Conservation (phyloP, 2,329 filamentous ascomycete species). For the Calycina herbarum region DNA sequence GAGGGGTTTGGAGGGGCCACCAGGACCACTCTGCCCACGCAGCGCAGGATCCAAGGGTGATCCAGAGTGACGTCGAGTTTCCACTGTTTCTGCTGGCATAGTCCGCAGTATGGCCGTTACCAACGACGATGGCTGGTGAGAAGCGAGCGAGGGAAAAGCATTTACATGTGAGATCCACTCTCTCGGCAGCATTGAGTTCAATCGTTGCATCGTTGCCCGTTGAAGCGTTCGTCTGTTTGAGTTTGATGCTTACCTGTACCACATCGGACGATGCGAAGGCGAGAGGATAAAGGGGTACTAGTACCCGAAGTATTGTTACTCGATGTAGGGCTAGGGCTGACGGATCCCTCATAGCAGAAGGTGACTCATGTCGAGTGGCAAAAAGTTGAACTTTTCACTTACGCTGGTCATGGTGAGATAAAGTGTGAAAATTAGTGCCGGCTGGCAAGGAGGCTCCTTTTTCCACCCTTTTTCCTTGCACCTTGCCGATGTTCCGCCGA, state of each 20-base stretch:
- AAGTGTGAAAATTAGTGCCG: neutral
- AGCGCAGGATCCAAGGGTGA: neutral
- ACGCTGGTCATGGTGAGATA: neutral
- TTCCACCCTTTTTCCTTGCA: neutral
- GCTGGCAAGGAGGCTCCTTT: neutral
- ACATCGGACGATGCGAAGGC: no score
- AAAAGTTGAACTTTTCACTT: neutral
- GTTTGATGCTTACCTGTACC: neutral
- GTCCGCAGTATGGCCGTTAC: constrained; percentile 24
- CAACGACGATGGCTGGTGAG: neutral
- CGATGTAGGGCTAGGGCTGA: no score
- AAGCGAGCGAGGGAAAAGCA: neutral
- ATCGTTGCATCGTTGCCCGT: neutral
- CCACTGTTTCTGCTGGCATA: constrained; percentile 16
- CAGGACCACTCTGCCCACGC: neutral
- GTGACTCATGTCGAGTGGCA: neutral
- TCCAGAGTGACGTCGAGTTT: constrained; percentile 27
- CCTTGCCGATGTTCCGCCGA: neutral
- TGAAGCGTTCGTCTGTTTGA: neutral
- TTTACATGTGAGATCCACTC: neutral
- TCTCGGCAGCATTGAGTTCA: neutral
- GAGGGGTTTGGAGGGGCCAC: constrained; percentile 2
- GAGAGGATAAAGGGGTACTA: no score
- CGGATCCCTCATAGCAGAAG: no score
- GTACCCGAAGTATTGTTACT: no score